A percentile compares a stretch with the other conserved stretches of the same genome.
Conservation (phyloP, 176 grass and related monocot genomes). For the Cocos nucifera region DNA sequence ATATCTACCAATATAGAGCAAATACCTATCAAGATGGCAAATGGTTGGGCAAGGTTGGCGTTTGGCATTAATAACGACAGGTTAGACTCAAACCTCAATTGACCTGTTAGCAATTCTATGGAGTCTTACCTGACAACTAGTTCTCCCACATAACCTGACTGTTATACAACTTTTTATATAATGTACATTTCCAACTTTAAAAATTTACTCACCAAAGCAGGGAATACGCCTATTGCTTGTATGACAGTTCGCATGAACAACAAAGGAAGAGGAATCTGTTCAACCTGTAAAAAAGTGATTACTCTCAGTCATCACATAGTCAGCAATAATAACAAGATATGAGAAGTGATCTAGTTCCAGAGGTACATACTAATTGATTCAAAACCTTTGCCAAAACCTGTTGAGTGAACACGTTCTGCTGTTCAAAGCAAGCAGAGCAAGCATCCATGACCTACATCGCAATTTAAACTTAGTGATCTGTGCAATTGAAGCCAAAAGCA, state of each 20-base stretch:
- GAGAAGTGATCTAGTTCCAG: slow-evolving; percentile 16
- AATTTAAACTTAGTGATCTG: slow-evolving; percentile 14
- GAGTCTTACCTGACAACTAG: too few species aligned
- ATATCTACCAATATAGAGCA: too few species aligned
- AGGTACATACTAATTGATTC: slow-evolving; percentile 71
- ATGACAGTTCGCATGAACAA: slow-evolving; percentile 98
- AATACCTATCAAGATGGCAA: too few species aligned
- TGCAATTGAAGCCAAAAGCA: not conserved
- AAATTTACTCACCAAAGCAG: slow-evolving; percentile 56
- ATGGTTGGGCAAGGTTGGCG: too few species aligned
- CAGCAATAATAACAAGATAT: not conserved
- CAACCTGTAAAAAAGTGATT: slow-evolving; percentile 55
- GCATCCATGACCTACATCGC: slow-evolving; percentile 71
- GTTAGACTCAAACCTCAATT: too few species aligned
- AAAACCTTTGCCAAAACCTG: slow-evolving; percentile 88
- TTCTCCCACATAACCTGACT: too few species aligned
- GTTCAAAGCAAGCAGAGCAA: slow-evolving; percentile 83
- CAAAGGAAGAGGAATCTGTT: slow-evolving; percentile 94
- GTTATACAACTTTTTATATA: too few species aligned
- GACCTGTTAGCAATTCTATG: too few species aligned
- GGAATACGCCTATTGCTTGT: slow-evolving; percentile 75
- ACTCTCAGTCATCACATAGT: slow-evolving; percentile 6
- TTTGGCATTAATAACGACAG: too few species aligned
- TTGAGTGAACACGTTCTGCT: slow-evolving; percentile 71
- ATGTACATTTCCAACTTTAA: too few species aligned